Evolutionary conservation across 2,329 filamentous ascomycete genomes (phyloP), one percentile per base, ranked within the genome.

Genomic region (Moelleriella libera): DNA sequence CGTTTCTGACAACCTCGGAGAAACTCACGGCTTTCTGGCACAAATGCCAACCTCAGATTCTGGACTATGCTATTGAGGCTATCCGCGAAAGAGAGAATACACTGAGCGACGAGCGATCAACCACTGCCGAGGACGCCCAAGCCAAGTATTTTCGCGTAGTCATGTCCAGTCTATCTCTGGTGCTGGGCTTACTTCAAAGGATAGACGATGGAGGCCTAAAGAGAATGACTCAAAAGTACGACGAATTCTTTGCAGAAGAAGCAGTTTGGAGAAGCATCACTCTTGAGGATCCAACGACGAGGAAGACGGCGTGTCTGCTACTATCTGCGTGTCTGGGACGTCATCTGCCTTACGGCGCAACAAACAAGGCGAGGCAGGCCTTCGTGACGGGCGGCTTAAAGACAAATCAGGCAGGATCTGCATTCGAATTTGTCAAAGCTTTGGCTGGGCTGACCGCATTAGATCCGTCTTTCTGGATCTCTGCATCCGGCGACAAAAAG

Each of bases 61-160:
- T 97, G 49, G 80, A 88, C 45, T 96, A 88, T 63, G 87, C 88
- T 49, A 78, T 76, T 48, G 80, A 87, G 57, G 87, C 88, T 5
- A 76, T 92, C 41, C 78, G 82, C 47, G 92, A 98, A 63, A 90
- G 84, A 0, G 65, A 82, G 3, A 75, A 83, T 37, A 94, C 87
- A 0, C 69, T 98, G 37, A 97, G 89, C 60, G 92, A 98, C 60
- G 86, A 94, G 64, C 77, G 90, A 29, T 87, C 81, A 1, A 86
- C 88, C 4, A 92, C 80, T 50, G 68, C 77, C 7, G 90, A 97
- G 54, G 92, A 98, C 60, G 82, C 88, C 4, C 78, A 88, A 54
- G 78, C 84, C 14, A 96, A 95, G 57, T 92, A 94, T 65, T 78
- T 81, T 51, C 77, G 92, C 44, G 88, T 96, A 4, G 58, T 80